These are phyloP conservation scores for Echium plantagineum DNA, from an alignment of 257 asterid species.

Conservation along the genomic window DNA sequence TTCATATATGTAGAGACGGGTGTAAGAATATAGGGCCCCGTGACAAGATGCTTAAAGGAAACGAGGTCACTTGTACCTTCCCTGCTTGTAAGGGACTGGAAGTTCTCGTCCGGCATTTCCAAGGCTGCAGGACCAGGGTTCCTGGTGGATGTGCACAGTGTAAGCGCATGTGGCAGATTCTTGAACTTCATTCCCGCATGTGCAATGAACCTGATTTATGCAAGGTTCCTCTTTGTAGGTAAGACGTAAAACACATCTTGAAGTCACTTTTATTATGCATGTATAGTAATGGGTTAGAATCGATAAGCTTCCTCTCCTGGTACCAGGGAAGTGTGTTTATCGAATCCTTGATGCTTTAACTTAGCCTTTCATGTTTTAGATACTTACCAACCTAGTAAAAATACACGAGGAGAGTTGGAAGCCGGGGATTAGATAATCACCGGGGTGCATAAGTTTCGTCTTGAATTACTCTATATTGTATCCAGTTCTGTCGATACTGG, in stretches of 20 bases:
- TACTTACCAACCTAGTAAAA: no score
- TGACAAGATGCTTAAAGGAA: conserved; percentile 57
- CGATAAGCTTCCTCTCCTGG: no score
- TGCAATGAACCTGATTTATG: conserved; percentile 70
- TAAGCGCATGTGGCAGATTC: conserved; percentile 93
- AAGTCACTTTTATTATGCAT: not conserved
- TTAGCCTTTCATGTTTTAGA: no score
- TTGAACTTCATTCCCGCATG: conserved; percentile 74
- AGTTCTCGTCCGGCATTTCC: conserved; percentile 70
- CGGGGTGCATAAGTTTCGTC: no score
- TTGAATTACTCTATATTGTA: not conserved
- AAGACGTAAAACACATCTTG: conserved; percentile 2
- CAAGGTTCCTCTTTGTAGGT: conserved; percentile 95
- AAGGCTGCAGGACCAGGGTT: conserved; percentile 50
- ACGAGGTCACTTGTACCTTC: conserved; percentile 39
- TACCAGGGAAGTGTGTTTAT: no score
- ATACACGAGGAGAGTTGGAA: no score
- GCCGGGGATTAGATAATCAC: no score
- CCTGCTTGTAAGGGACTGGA: conserved; percentile 85
- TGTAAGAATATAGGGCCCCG: conserved; percentile 83
- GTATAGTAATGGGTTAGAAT: no score
- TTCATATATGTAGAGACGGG: conserved; percentile 80
- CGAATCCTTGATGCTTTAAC: no score
- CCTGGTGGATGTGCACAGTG: conserved; percentile 88
- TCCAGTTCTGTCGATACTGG: not conserved